Percentiles rank a stretch among this genome's conserved stretches.
Conservation (phyloP, 768 basidiomycete species). For the Asterophora lycoperdoides region DNA sequence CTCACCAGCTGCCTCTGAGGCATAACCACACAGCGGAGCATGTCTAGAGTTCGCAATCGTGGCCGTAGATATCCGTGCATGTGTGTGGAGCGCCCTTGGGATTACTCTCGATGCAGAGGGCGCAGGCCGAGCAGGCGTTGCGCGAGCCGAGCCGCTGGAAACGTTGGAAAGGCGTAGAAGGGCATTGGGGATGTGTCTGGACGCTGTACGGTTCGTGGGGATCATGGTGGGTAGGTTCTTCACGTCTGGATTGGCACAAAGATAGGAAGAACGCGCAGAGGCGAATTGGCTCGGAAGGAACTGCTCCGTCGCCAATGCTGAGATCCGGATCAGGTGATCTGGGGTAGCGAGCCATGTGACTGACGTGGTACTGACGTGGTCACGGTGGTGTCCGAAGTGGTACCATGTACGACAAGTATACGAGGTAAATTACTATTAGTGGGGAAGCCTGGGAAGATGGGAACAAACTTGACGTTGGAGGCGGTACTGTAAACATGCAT, state of each 20-base stretch:
- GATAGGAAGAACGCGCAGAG: conserved; percentile 1
- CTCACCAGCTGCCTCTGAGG: conserved; percentile 28
- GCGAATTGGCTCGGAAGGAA: neutral
- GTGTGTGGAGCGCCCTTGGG: conserved; percentile 4
- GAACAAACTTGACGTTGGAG: no score
- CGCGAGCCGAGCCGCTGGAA: conserved; percentile 2
- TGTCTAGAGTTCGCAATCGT: neutral
- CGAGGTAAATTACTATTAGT: no score
- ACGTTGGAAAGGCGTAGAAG: conserved; percentile 14
- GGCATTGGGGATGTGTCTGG: conserved; percentile 24
- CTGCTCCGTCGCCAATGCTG: neutral
- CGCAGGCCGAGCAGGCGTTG: conserved; percentile 3
- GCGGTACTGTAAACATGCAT: no score
- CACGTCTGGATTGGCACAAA: neutral
- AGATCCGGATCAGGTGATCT: conserved; percentile 17
- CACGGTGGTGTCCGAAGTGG: no score
- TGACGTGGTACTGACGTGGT: no score
- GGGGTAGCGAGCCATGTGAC: conserved; percentile 11
- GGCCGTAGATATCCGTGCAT: neutral
- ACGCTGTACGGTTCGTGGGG: conserved; percentile 33
- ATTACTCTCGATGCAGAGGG: neutral
- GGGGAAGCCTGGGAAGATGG: no score
- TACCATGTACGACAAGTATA: no score
- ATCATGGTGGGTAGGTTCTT: conserved; percentile 24
- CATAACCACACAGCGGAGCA: conserved; percentile 19